Percentiles rank a stretch among this genome's conserved stretches.
These are phyloP conservation scores for Saprolegnia diclina DNA, from an alignment of 352 stramenopile genomes.

Conservation along the genomic window DNA sequence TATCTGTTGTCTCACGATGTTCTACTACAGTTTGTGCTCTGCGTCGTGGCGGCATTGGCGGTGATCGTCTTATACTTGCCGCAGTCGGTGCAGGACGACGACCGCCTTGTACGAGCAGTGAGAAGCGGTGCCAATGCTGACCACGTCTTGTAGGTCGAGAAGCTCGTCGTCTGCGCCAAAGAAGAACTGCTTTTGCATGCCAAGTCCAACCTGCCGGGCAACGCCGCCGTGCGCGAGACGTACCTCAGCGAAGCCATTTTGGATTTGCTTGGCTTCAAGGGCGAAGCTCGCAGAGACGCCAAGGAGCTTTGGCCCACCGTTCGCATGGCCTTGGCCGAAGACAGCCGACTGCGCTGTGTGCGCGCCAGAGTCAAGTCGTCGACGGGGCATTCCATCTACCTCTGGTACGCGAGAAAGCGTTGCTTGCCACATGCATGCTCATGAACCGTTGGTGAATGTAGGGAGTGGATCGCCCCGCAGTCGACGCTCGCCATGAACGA, in stretches of 20 bases:
- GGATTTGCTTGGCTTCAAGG: conserved; percentile 22
- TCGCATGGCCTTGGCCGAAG: not conserved
- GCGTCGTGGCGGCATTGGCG: not conserved
- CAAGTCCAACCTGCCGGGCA: conserved; percentile 12
- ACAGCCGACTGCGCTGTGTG: conserved; percentile 13
- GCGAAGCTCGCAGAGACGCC: not conserved
- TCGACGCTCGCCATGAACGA: conserved; percentile 15
- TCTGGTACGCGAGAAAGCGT: conserved; percentile 2
- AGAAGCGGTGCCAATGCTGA: not conserved
- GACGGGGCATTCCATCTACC: not conserved
- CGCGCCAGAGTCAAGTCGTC: conserved; percentile 1
- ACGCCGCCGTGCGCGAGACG: conserved; percentile 4
- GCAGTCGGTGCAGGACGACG: not conserved
- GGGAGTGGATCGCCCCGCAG: conserved; percentile 22
- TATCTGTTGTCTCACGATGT: not conserved
- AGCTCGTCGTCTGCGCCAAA: conserved; percentile 18
- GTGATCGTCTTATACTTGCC: not conserved
- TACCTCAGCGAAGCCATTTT: conserved; percentile 19
- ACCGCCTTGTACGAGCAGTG: not conserved
- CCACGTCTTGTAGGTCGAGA: conserved; percentile 1
- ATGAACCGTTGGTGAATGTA: not conserved
- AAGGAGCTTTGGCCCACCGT: conserved; percentile 3
- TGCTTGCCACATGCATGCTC: not conserved
- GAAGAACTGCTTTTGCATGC: conserved; percentile 19
- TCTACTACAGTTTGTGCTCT: not conserved